Evolutionary conservation across 2,329 filamentous ascomycete species (phyloP), one percentile per base, ranked within the genome.

Genomic region (Magnaporthiopsis poae): DNA sequence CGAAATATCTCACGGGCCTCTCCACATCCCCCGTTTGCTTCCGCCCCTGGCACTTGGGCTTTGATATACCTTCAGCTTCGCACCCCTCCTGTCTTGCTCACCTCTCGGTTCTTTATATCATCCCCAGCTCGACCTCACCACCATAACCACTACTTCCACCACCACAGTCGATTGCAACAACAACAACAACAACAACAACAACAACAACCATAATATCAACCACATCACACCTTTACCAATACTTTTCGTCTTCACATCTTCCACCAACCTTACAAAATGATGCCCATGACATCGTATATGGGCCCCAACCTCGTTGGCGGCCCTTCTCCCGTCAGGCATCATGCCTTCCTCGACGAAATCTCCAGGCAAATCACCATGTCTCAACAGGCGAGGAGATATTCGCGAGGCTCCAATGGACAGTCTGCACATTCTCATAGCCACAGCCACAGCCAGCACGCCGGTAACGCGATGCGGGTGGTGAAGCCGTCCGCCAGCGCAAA

Each of bases 401-500:
- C 84, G 29, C 79, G 81, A 68, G 76, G 78, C 31, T 81, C 82
- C 11, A 81, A 79, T 69, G 79, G 81, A 69, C 82, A 82, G 74
- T 21, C 39, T 8, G 39, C 39, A 52, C 39, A 52, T 15, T 52
- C 39, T 21, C 39, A 52, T 11, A 82, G 80, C 72, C 77, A 52
- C 31, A 31, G 25, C 13, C 52, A 60, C 33, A 29, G 29, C n/a
- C 29, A 21, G 21, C 63, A 65, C 29, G 29, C 75, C 64, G 79
- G 77, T 70, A 78, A 77, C 68, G 77, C 79, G 67, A 87, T 85
- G 83, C 82, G 88, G 68, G 80, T 91, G 59, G 77, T 77, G 66
- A 91, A 91, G 75, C 86, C 88, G 39, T 61, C 60, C 7, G 66
- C 60, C 18, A 84, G 79, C 70, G 83, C 87, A 69, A 90, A 81